Evolutionary conservation across 2,329 filamentous ascomycete genomes (phyloP), one percentile per base, ranked within the genome.

Genomic region (Neofusicoccum umdonicola): DNA sequence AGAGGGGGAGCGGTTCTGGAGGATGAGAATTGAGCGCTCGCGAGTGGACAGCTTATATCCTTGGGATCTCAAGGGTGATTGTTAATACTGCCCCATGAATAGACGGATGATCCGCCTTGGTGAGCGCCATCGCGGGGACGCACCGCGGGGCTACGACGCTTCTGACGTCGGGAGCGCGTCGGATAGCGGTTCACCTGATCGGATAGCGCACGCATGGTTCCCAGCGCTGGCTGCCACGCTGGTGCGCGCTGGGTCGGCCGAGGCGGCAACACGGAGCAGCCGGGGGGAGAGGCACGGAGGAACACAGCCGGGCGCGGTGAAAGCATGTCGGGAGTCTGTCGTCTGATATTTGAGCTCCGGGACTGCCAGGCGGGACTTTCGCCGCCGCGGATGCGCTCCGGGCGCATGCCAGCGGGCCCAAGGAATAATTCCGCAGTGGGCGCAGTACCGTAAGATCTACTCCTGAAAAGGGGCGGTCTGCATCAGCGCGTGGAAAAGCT

Each of bases 111-210:
- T 52, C 61, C 39, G 54, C 60, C 60, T 7, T 4, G 11, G 27
- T 31, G 31, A 39, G 35, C 57, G 60, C 39, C 47, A 51, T 52
- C 50, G 61, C 61, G 61, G 61, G 61, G 61, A 63, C 37, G n/a
- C 15, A 15, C 37, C 61, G 61, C 61, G 61, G 61, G 61, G 58
- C 58, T 62, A 34, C 27, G 27, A 31, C 27, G 27, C 6, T 5
- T 17, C 12, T 19, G 50, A 31, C 34, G 48, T 63, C 61, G 61
- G 61, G 41, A 63, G 61, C 4, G 22, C 47, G 47, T 63, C 61
- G 61, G 61, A 54, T 63, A 63, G 48, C 35, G 61, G 48, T 52
- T 35, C 13, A 41, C n/a, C 3, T 45, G 34, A 47, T 63, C 61
- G 61, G 61, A 45, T 63, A 54, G 50, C 50, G 61, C 61, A 63